A percentile compares a stretch with the other conserved stretches of the same genome.
Evolutionary conservation across 768 basidiomycete species (phyloP).

Genomic region (Mycena rebaudengoi): DNA sequence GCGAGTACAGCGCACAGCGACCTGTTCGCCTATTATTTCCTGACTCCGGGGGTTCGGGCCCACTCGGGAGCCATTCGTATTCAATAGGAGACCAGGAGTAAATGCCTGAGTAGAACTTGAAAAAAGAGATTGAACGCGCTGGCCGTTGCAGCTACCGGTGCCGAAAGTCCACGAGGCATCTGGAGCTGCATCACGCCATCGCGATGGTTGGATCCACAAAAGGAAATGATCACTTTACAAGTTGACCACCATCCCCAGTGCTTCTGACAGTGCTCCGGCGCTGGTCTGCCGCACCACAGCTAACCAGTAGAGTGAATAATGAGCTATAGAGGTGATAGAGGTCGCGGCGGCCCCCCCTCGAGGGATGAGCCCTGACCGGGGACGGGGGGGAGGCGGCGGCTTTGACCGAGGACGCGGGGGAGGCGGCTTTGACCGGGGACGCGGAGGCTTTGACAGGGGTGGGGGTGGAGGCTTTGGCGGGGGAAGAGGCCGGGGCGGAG

Average conservation of each 20-base stretch:
- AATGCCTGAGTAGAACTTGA: too few relatives aligned
- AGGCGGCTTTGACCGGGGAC: conserved; percentile 31
- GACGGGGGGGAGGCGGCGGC: conserved; percentile 31
- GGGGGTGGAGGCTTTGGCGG: conserved; percentile 37
- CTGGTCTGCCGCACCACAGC: neutral
- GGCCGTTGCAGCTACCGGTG: too few relatives aligned
- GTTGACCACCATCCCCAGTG: neutral
- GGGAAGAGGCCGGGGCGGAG: conserved; percentile 29
- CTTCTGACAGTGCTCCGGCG: neutral
- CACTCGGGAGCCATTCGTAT: too few relatives aligned
- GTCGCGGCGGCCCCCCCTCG: conserved; percentile 45
- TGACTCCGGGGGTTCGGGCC: too few relatives aligned
- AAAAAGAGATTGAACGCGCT: too few relatives aligned
- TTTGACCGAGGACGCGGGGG: conserved; percentile 32
- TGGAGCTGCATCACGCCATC: too few relatives aligned
- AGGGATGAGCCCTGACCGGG: conserved; percentile 40
- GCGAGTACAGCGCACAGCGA: too few relatives aligned
- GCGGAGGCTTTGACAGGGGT: conserved; percentile 28
- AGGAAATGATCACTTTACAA: neutral
- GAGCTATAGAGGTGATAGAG: conserved; percentile 50
- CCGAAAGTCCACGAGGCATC: too few relatives aligned
- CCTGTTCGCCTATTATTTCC: too few relatives aligned
- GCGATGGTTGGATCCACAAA: neutral
- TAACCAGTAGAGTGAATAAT: too few relatives aligned
- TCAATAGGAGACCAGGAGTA: too few relatives aligned